A percentile compares a stretch with the other conserved stretches of the same genome.
Conservation (phyloP, 345 rosid genomes). For the Angophora floribunda region DNA sequence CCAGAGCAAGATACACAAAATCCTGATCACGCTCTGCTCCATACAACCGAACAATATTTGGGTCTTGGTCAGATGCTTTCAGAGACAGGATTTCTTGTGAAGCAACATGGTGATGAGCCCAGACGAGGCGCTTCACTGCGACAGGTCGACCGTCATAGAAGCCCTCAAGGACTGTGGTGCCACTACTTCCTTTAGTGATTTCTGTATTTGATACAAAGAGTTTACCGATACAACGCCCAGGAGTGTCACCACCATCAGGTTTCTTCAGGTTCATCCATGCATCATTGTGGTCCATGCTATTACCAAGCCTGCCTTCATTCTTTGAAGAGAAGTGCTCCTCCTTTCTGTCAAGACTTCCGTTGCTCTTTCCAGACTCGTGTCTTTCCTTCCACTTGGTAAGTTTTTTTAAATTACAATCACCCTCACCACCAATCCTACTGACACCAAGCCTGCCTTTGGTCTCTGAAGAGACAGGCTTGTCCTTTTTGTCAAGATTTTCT, state of each 20-base stretch:
- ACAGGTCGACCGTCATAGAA: slow-evolving; percentile 76
- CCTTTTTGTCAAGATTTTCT: neutral
- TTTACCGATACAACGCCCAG: slow-evolving; percentile 71
- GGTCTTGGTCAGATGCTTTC: slow-evolving; percentile 77
- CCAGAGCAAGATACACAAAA: slow-evolving; percentile 83
- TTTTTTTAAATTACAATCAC: neutral
- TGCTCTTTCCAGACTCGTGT: neutral
- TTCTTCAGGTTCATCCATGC: slow-evolving; percentile 9
- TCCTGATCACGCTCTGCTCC: slow-evolving; percentile 88
- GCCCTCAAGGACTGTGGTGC: slow-evolving; percentile 82
- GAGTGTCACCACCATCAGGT: slow-evolving; percentile 14
- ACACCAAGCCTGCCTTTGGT: too few relatives aligned
- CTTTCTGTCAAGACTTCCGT: slow-evolving; percentile 16
- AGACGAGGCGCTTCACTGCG: slow-evolving; percentile 88
- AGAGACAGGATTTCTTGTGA: slow-evolving; percentile 86
- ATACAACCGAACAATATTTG: slow-evolving; percentile 84
- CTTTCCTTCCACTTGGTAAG: neutral
- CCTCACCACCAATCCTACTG: neutral
- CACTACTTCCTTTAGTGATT: slow-evolving; percentile 92
- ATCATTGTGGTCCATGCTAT: slow-evolving; percentile 13
- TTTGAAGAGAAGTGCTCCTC: slow-evolving; percentile 10
- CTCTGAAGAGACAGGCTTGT: too few relatives aligned
- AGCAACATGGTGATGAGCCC: slow-evolving; percentile 76
- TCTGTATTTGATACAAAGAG: slow-evolving; percentile 55
- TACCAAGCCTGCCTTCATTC: slow-evolving; percentile 18